Conservation (phyloP, 371 early-diverging fungal species). For the Sporodiniella umbellata region DNA sequence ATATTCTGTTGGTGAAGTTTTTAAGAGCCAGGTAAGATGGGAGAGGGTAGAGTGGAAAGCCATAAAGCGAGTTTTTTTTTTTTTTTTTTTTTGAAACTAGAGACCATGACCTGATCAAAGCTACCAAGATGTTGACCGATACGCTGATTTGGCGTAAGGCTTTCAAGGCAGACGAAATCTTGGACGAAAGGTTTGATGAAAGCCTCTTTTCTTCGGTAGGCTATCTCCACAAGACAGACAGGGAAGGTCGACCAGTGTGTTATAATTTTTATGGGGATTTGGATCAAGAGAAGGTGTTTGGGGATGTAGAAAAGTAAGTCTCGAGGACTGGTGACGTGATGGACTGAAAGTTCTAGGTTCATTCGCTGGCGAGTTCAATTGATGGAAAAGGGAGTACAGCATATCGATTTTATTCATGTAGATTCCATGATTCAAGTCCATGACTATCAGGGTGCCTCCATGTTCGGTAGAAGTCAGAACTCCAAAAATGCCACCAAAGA, state of each 20-base stretch:
- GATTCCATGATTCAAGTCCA: conserved; percentile 64
- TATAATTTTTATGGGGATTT: conserved; percentile 61
- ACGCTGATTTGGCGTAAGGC: conserved; percentile 54
- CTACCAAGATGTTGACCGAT: conserved; percentile 50
- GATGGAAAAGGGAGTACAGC: conserved; percentile 53
- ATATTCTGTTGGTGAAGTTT: conserved; percentile 57
- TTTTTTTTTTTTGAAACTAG: conserved; percentile 6
- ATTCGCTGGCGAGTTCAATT: conserved; percentile 64
- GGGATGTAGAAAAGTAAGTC: conserved; percentile 38
- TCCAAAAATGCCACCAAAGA: conserved; percentile 52
- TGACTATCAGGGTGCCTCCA: conserved; percentile 55
- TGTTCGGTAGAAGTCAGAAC: conserved; percentile 48
- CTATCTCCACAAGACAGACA: conserved; percentile 46
- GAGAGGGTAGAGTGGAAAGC: neutral
- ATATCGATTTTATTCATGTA: conserved; percentile 50
- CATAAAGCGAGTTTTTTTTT: too few species aligned
- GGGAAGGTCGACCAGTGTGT: conserved; percentile 52
- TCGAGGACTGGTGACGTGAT: neutral
- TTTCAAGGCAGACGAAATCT: conserved; percentile 40
- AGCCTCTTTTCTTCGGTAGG: conserved; percentile 47
- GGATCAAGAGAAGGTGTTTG: conserved; percentile 56
- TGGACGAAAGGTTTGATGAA: conserved; percentile 52
- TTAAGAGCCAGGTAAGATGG: conserved; percentile 45
- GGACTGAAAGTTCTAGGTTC: conserved; percentile 28
- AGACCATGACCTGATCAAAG: conserved; percentile 31